phyloP scores from a whole-genome alignment of 257 asterid genomes.

The Apocynum venetum region DNA sequence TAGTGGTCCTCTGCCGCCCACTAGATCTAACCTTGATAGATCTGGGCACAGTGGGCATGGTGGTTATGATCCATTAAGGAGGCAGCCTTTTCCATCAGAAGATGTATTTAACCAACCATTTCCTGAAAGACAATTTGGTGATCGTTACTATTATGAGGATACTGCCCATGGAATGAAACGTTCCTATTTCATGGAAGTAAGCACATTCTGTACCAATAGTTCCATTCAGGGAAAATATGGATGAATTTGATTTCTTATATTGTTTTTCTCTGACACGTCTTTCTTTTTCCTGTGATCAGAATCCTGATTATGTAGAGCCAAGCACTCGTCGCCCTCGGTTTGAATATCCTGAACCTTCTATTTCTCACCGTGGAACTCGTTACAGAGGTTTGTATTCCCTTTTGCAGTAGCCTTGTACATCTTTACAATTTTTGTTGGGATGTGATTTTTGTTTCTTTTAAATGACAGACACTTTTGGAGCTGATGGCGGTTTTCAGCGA shows the following conservation, averaged over 20 bases:
- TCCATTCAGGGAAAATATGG: not conserved
- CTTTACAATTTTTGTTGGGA: not conserved
- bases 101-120: constrained; percentile 40
- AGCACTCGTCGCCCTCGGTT: constrained; percentile 46
- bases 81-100: constrained; percentile 39
- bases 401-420: constrained; percentile 11
- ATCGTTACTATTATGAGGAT: constrained; percentile 35
- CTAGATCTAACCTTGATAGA: constrained; percentile 34
- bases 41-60: constrained; percentile 25
- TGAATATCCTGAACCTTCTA: constrained; percentile 38
- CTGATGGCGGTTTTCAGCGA: constrained; percentile 29
- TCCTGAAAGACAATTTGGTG: constrained; percentile 44
- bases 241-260: not conserved
- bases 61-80: constrained; percentile 34
- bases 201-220: constrained; percentile 14
- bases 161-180: constrained; percentile 45
- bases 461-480: constrained; percentile 34
- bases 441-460: constrained; percentile 4
- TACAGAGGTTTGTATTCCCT: constrained; percentile 31
- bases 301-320: constrained; percentile 45
- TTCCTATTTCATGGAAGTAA: constrained; percentile 47
- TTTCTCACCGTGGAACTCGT: constrained; percentile 33
- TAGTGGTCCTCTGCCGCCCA: constrained; percentile 28
- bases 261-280: not conserved
- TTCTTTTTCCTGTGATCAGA: constrained; percentile 29